Base-by-base conservation (phyloP, 352 stramenopile genomes). In the Globisporangium alternatum region DNA sequence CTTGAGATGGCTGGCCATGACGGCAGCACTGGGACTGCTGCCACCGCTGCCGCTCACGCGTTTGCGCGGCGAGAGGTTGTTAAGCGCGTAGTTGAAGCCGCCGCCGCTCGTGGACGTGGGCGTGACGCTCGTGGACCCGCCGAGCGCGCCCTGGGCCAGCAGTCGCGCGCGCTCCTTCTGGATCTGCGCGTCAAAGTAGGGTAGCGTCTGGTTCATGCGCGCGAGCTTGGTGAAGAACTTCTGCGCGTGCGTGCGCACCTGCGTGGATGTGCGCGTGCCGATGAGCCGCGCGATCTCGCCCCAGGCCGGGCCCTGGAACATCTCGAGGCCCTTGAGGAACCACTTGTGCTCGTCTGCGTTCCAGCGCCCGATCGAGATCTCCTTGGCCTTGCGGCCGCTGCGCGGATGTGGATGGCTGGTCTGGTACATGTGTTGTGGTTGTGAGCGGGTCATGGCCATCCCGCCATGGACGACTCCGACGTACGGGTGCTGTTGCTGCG, bases 141-240 rank as follows among this genome's bases (percentile, higher is more conserved):
- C n/a, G 39, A 47, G 19, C 3, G 33, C 49, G 25, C 76, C 79
- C 66, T 88, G 80, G 0, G 78, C 56, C 28, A 89, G 61, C 19
- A 92, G 73, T 51, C 83, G 80, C 39, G 69, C 60, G 22, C 83
- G 81, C 59, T 90, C 83, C 61, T 83, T 85, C 56, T 88, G 68
- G 65, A 93, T 93, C 72, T 93, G 80, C 60, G 54, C 72, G 60
- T 90, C 83, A 59, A 93, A 93, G 67, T 90, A 81, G 39, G 83
- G 81, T 62, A 93, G 74, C 52, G 78, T 83, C 60, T 89, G 80
- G 62, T 88, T 87, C 39, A 80, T 72, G n/a, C 81, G 76, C 41
- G 83, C 84, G 47, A 96, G 70, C 67, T 94, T 95, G 47, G 83
- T 90, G 66, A 96, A 96, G 71, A 93, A 96, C 72, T 96, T 96